phyloP scores from a whole-genome alignment of 78 protist species.

The Thecamonas trahens region DNA sequence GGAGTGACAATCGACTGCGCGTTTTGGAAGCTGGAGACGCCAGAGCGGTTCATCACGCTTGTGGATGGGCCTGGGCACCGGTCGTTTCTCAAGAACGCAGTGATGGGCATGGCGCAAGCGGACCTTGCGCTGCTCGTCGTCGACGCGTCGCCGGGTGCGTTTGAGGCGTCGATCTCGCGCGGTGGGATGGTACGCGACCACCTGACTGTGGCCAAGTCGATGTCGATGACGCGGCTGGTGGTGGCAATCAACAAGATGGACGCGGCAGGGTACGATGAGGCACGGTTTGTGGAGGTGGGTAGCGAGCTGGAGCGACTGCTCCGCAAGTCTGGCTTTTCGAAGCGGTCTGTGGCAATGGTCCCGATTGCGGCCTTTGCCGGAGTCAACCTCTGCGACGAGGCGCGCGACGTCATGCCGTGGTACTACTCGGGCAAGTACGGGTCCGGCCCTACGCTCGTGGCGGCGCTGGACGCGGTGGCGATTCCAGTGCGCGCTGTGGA shows the following conservation, averaged over 20 bases:
- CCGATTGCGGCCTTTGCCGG: no score
- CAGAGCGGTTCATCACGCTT: slow-evolving; percentile 21
- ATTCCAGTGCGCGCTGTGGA: no score
- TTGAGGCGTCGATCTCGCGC: slow-evolving; percentile 36
- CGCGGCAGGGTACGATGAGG: neutral
- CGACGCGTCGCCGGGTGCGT: slow-evolving; percentile 40
- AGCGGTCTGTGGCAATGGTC: no score
- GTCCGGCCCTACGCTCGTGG: no score
- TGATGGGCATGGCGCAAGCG: slow-evolving; percentile 47
- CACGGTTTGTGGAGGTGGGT: neutral
- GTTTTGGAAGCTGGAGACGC: slow-evolving; percentile 6
- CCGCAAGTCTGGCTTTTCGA: no score
- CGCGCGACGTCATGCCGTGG: no score
- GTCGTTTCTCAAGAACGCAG: slow-evolving; percentile 53
- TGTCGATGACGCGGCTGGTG: neutral
- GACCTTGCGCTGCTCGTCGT: slow-evolving; percentile 63
- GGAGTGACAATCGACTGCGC: neutral
- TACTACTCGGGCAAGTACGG: no score
- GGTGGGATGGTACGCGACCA: neutral
- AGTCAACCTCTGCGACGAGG: no score
- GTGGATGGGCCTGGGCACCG: slow-evolving; percentile 82
- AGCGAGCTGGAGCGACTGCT: neutral
- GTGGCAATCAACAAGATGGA: slow-evolving; percentile 7
- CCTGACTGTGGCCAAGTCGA: neutral
- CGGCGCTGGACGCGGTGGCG: no score